Evolutionary conservation across 352 stramenopile genomes (phyloP), one percentile per base, ranked within the genome.

Genomic region (Pythium biforme): DNA sequence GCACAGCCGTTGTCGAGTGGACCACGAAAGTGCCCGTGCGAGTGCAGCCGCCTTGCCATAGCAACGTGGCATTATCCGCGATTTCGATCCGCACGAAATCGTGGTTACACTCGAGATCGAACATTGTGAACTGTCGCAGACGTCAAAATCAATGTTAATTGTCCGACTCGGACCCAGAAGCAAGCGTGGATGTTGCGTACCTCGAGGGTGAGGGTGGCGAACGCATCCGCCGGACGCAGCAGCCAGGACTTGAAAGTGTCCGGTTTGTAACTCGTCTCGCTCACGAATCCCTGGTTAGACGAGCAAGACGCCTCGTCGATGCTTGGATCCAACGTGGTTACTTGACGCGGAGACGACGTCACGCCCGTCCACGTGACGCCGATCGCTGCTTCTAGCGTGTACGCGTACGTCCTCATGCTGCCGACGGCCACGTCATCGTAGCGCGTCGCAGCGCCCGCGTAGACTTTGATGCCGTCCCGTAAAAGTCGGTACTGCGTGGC

Each of bases 51-150:
- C 82, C 82, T 51, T 68, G 66, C 82, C 82, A 92, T 22, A 89
- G 53, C 4, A 70, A 39, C 11, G 48, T 31, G 1, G 41, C n/a
- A 8, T 79, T 73, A 7, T 45, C 33, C 4, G 40, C 39, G 15
- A 77, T 68, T 20, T 73, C 55, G n/a, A 92, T 74, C n/a, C 67
- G 66, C 15, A 92, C 41, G 0, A 60, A 59, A 52, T 92, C 82
- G 45, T 92, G 80, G 41, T 92, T 76, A 31, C 82, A 90, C 51
- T 92, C 82, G 3, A 89, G 72, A 29, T 85, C 72, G 49, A 92
- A 92, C 0, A 11, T 57, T 0, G 51, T 59, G 34, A 83, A 70
- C 72, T 83, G 4, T 26, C 40, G n/a, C 3, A 23, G 4, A 26
- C 17, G n/a, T n/a, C n/a, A n/a, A 25, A 25, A 12, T 27, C 17